These are phyloP conservation scores for Gigaspora rosea DNA, from an alignment of 192 early-diverging fungal genomes.

Conservation along the genomic window DNA sequence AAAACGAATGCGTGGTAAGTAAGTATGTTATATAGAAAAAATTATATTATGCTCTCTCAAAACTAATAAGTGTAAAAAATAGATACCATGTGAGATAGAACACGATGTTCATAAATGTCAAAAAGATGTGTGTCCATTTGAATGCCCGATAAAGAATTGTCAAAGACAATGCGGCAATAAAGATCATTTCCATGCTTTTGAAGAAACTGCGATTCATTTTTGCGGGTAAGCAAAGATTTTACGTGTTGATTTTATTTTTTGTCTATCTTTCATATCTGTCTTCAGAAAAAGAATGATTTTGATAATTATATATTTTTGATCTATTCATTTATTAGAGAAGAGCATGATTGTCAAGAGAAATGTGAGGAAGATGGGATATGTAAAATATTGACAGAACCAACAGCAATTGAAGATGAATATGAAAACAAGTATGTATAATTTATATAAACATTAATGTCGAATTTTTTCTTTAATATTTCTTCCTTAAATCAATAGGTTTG, in stretches of 20 bases:
- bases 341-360: slow-evolving; percentile 32
- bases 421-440: slow-evolving; percentile 10
- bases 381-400: slow-evolving; percentile 20
- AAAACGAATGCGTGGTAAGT: slow-evolving; percentile 20
- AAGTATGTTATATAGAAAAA: neutral
- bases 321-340: slow-evolving; percentile 5
- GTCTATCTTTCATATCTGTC: too few relatives aligned
- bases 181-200: slow-evolving; percentile 22
- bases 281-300: too few relatives aligned
- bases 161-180: slow-evolving; percentile 3
- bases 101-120: slow-evolving; percentile 38
- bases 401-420: slow-evolving; percentile 40
- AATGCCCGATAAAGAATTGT: slow-evolving; percentile 11
- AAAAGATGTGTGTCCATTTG: slow-evolving; percentile 26
- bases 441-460: too few relatives aligned
- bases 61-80: neutral
- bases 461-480: too few relatives aligned
- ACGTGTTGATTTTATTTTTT: neutral
- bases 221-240: slow-evolving; percentile 18
- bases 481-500: neutral
- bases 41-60: neutral
- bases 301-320: neutral
- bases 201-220: slow-evolving; percentile 12
- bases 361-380: slow-evolving; percentile 30
- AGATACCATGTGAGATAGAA: slow-evolving; percentile 30